Base-by-base conservation (phyloP, 306 rosid genomes). In the Quercus agrifolia region DNA sequence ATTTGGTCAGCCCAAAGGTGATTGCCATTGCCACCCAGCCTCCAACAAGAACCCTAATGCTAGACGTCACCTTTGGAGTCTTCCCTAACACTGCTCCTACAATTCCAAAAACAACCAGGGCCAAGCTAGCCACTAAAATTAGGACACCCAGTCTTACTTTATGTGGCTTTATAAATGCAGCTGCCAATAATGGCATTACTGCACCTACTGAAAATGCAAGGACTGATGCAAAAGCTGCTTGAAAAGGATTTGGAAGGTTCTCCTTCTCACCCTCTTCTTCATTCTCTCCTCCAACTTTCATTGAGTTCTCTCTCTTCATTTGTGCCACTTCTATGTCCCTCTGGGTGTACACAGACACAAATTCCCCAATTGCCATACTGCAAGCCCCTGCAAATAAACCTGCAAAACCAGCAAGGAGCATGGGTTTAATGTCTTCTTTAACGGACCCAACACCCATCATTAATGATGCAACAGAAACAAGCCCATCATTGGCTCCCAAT, bases 11-110 rank as follows among this genome's bases (percentile, higher is more conserved):
- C 21, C 86, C 90, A 74, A 64, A 87, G 41, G 93, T 87, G 71
- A 89, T 33, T 58, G 81, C 75, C 89, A 83, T 89, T 30, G 93
- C 88, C 73, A 85, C 3, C 93, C 88, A 89, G 0, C 88, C 93
- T 30, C 93, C 91, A 79, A 79, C 9, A 3, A 89, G 83, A 46
- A 89, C 79, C 83, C 92, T 87, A 0, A 27, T 1, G 79, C 81
- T 70, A 79, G 90, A 68, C 41, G 52, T 85, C 1, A 49, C 0
- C 51, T 25, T 51, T 2, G 81, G 78, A 10, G 86, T 83, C 66
- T 77, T 79, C 23, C 90, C 92, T 8, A 79, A 30, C 20, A 27
- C 15, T 14, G 92, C 86, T 51, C 85, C 92, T 2, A 87, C 73
- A 0, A 15, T 72, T 61, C 93, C 93, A 75, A 89, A 85, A 8